Evolutionary conservation across 495 filamentous ascomycete genomes (phyloP).

Genomic region (Amniculicola lignicola): DNA sequence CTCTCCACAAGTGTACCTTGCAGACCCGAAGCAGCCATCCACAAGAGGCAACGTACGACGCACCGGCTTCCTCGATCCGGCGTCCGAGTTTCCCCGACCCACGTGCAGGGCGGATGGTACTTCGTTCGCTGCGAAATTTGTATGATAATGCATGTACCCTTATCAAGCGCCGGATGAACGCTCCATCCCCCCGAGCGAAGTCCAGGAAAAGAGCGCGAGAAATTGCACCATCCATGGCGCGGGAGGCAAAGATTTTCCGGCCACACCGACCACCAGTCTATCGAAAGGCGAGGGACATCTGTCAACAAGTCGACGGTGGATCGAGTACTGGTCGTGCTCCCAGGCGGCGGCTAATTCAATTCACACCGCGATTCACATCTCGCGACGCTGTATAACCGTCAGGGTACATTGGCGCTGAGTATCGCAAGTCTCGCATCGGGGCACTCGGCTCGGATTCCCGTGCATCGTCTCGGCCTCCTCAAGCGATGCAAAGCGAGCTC

Average conservation of each 20-base stretch:
- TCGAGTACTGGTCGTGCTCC: neutral
- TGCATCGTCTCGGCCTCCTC: too few species aligned
- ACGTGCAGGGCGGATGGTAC: neutral
- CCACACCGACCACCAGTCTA: neutral
- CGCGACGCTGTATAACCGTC: neutral
- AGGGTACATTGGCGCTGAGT: neutral
- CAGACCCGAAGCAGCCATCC: too few species aligned
- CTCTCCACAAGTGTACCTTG: too few species aligned
- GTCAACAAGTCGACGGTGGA: neutral
- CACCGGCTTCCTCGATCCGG: too few species aligned
- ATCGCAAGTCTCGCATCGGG: neutral
- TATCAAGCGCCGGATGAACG: neutral
- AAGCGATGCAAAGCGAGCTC: too few species aligned
- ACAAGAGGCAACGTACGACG: too few species aligned
- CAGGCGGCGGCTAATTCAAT: neutral
- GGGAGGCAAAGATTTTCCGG: neutral
- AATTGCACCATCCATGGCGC: neutral
- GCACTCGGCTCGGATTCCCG: too few species aligned
- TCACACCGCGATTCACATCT: neutral
- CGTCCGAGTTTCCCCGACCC: too few species aligned
- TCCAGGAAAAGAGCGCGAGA: neutral
- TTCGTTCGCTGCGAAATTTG: neutral
- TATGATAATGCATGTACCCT: neutral
- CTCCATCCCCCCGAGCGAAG: neutral
- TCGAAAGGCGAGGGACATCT: neutral